phyloP scores from a whole-genome alignment of 176 grass and related monocot genomes.

The Echinochloa phyllopogon region DNA sequence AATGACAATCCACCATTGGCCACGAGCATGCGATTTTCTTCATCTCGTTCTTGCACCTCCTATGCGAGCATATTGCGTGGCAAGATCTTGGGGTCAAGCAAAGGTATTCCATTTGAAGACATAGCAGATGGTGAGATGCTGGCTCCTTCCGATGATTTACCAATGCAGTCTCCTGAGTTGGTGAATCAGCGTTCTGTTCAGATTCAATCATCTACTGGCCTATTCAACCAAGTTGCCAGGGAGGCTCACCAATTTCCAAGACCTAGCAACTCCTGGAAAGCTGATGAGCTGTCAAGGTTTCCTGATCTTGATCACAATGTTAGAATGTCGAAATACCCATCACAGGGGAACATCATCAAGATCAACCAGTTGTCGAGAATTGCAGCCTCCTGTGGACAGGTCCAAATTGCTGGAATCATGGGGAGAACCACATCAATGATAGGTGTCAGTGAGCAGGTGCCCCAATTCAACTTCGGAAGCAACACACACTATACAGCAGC shows the following conservation, averaged over 20 bases:
- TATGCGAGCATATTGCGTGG: slow-evolving; percentile 7
- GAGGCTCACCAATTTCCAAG: not conserved
- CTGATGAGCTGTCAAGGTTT: not conserved
- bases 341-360: not conserved
- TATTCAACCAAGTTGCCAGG: not conserved
- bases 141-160: not conserved
- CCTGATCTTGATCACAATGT: slow-evolving; percentile 7
- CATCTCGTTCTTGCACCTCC: not conserved
- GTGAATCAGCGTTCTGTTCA: not conserved
- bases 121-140: not conserved
- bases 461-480: slow-evolving; percentile 26
- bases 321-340: slow-evolving; percentile 13
- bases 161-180: not conserved
- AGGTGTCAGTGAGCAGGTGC: slow-evolving; percentile 3
- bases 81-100: not conserved
- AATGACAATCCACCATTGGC: not conserved
- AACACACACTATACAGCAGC: not conserved
- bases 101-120: not conserved
- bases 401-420: slow-evolving; percentile 1
- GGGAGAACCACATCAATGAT: not conserved
- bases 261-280: slow-evolving; percentile 13
- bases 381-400: not conserved
- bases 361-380: not conserved
- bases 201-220: not conserved
- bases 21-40: not conserved